Evolutionary conservation across 169 alveolate species (phyloP).

Genomic region (Plasmodium gonderi): DNA sequence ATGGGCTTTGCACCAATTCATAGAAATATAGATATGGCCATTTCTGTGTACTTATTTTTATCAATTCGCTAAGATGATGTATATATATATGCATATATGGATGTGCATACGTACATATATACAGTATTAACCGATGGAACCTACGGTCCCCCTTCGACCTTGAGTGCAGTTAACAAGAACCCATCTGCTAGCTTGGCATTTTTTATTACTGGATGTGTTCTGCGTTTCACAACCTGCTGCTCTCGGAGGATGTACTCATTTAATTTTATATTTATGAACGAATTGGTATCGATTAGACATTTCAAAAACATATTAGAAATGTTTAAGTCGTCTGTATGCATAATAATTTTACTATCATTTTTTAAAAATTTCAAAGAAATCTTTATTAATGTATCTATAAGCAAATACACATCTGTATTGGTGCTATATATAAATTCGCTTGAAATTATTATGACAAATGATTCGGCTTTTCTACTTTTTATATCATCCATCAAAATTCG

Average conservation of each 20-base stretch:
- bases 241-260: slow-evolving; percentile 53
- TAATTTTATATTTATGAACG: slow-evolving; percentile 35
- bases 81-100: background rate
- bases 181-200: slow-evolving; percentile 61
- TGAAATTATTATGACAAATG: slow-evolving; percentile 53
- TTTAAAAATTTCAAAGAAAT: slow-evolving; percentile 43
- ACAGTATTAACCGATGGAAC: background rate
- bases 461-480: slow-evolving; percentile 23
- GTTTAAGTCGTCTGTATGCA: slow-evolving; percentile 56
- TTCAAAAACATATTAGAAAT: slow-evolving; percentile 13
- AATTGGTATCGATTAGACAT: slow-evolving; percentile 18
- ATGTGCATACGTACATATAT: background rate
- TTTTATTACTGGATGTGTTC: slow-evolving; percentile 64
- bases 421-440: slow-evolving; percentile 50
- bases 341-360: slow-evolving; percentile 59
- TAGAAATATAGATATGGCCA: no score
- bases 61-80: no score
- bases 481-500: slow-evolving; percentile 17
- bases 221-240: slow-evolving; percentile 50
- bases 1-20: no score
- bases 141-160: background rate
- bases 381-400: slow-evolving; percentile 14
- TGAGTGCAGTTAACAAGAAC: slow-evolving; percentile 47
- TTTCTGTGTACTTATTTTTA: no score
- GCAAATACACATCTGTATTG: slow-evolving; percentile 23